Percentiles rank a stretch among this genome's conserved stretches.
phyloP scores from a whole-genome alignment of 306 rosid species.

The Mimosa pudica region DNA sequence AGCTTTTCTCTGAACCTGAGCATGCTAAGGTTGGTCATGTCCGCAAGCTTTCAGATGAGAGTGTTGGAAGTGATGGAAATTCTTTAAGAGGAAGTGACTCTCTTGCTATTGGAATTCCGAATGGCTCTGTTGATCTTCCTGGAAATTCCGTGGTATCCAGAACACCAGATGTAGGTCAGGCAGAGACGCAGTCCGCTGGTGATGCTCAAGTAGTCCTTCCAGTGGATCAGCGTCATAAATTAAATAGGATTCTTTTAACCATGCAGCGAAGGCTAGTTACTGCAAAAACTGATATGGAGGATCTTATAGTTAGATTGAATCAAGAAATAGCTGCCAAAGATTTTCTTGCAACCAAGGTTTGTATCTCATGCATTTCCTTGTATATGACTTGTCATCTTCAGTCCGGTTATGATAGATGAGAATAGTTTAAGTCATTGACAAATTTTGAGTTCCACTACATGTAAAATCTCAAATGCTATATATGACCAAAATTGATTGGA shows the following conservation, averaged over 20 bases:
- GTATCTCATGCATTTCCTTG: slow-evolving; percentile 25
- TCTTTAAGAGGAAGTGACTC: slow-evolving; percentile 85
- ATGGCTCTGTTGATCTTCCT: slow-evolving; percentile 65
- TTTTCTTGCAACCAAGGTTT: slow-evolving; percentile 91
- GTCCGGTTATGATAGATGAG: slow-evolving; percentile 25
- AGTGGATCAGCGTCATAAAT: slow-evolving; percentile 80
- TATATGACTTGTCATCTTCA: slow-evolving; percentile 5
- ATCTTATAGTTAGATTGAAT: slow-evolving; percentile 86
- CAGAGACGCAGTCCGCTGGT: slow-evolving; percentile 56
- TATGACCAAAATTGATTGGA: slow-evolving; percentile 35
- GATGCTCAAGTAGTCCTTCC: slow-evolving; percentile 84
- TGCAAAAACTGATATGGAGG: slow-evolving; percentile 95
- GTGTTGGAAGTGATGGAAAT: slow-evolving; percentile 88
- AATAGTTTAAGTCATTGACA: slow-evolving; percentile 10
- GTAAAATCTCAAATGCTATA: slow-evolving; percentile 18
- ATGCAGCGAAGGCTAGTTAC: slow-evolving; percentile 91
- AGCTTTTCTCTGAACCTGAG: slow-evolving; percentile 73
- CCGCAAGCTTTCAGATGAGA: slow-evolving; percentile 82
- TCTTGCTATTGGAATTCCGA: slow-evolving; percentile 68
- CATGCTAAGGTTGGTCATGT: slow-evolving; percentile 61
- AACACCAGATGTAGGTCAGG: slow-evolving; percentile 51
- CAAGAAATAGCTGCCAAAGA: slow-evolving; percentile 97
- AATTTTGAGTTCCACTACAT: slow-evolving; percentile 22
- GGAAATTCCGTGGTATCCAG: slow-evolving; percentile 62
- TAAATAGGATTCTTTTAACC: slow-evolving; percentile 85